Conservation (phyloP, 257 asterid genomes). For the Capsicum baccatum region DNA sequence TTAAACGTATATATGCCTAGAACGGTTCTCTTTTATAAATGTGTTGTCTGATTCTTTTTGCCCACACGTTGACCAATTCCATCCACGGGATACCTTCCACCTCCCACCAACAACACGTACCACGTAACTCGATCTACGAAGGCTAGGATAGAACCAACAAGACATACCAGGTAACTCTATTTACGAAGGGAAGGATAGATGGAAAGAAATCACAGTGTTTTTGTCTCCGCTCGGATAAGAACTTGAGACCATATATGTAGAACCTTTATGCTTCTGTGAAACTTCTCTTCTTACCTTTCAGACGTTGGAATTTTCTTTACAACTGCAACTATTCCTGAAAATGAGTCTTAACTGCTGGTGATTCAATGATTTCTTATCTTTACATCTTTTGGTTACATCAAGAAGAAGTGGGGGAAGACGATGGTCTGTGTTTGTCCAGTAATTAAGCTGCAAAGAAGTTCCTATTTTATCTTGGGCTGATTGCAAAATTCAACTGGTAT, state of each 20-base stretch:
- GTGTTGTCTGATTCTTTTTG: too few species aligned
- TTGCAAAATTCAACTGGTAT: constrained; percentile 5
- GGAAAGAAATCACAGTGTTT: too few species aligned
- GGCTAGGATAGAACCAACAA: too few species aligned
- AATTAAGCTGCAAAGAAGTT: not conserved
- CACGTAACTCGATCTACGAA: too few species aligned
- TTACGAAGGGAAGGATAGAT: too few species aligned
- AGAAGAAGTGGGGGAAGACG: not conserved
- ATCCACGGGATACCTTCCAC: too few species aligned
- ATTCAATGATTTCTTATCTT: not conserved
- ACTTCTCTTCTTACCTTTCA: constrained; percentile 2
- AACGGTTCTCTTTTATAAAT: too few species aligned
- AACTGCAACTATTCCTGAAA: constrained; percentile 4
- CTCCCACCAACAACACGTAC: too few species aligned
- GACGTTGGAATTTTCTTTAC: constrained; percentile 3
- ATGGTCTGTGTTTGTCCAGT: not conserved
- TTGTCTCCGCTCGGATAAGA: too few species aligned
- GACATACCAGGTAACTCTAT: too few species aligned
- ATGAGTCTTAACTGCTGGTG: not conserved
- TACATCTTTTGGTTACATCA: not conserved
- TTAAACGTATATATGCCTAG: not conserved
- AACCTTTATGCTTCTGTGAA: not conserved
- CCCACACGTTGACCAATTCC: too few species aligned
- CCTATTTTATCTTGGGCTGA: constrained; percentile 8
- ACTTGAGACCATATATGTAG: not conserved